Conservation (phyloP, 805 yeast genomes). For the Saturnispora quitensis region DNA sequence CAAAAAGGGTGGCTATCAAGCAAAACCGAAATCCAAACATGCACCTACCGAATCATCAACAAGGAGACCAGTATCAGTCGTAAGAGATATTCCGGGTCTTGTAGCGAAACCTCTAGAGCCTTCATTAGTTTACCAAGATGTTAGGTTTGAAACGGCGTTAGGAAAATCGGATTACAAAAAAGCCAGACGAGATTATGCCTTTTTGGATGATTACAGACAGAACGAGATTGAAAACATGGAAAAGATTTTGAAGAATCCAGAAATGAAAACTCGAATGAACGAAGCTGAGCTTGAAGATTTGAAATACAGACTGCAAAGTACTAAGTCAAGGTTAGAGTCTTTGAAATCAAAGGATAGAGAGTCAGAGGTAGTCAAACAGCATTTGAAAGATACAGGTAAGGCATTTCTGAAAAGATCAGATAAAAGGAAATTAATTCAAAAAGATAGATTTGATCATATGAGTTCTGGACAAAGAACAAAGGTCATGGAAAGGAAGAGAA, state of each 20-base stretch:
- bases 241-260: constrained; percentile 45
- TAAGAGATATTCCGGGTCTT: constrained; percentile 70
- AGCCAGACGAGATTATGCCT: constrained; percentile 70
- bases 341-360: constrained; percentile 70
- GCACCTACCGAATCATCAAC: constrained; percentile 81
- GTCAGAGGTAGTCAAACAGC: constrained; percentile 49
- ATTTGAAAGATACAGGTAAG: constrained; percentile 37
- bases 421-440: constrained; percentile 62
- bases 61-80: constrained; percentile 56
- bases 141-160: constrained; percentile 82
- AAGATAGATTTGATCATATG: constrained; percentile 71
- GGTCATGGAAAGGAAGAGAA: constrained; percentile 80
- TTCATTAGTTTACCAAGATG: constrained; percentile 41
- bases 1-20: constrained; percentile 10
- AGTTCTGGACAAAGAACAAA: constrained; percentile 64
- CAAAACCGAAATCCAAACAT: constrained; percentile 52
- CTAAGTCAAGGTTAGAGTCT: constrained; percentile 57
- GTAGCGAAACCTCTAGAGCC: constrained; percentile 25
- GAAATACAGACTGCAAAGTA: constrained; percentile 50
- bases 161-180: constrained; percentile 59
- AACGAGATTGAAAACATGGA: constrained; percentile 59
- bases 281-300: constrained; percentile 43
- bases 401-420: constrained; percentile 61
- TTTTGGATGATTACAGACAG: constrained; percentile 78
- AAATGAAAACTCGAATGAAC: constrained; percentile 31